Conservation (phyloP, 768 basidiomycete genomes). For the Termitomyces sp. region DNA sequence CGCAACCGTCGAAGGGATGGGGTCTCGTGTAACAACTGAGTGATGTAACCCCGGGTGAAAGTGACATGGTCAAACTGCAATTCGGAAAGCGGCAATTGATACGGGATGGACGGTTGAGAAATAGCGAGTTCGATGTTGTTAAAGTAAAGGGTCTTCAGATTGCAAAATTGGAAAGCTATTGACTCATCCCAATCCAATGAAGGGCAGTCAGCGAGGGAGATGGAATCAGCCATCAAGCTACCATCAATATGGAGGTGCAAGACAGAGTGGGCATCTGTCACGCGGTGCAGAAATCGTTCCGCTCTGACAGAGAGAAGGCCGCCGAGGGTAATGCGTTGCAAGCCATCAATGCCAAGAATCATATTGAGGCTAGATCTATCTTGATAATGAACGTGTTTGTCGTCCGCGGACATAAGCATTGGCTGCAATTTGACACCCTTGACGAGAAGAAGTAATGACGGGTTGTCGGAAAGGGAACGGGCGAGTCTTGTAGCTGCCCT, state of each 20-base stretch:
- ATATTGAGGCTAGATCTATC: conserved; percentile 33
- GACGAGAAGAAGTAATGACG: conserved; percentile 29
- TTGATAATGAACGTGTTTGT: conserved; percentile 15
- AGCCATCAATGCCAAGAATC: conserved; percentile 36
- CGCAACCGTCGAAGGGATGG: conserved; percentile 28
- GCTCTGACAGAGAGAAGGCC: conserved; percentile 41
- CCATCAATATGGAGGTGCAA: conserved; percentile 45
- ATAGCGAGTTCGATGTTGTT: conserved; percentile 40
- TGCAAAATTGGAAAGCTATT: conserved; percentile 39
- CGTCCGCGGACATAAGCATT: conserved; percentile 11
- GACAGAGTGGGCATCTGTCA: conserved; percentile 35
- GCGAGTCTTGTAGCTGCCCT: conserved; percentile 35
- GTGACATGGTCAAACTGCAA: conserved; percentile 40
- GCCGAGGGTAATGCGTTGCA: conserved; percentile 39
- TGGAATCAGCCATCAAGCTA: conserved; percentile 20
- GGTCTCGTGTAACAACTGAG: conserved; percentile 33
- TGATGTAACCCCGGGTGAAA: conserved; percentile 35
- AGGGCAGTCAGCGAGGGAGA: conserved; percentile 22
- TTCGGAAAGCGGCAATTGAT: conserved; percentile 28
- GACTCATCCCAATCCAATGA: conserved; percentile 52
- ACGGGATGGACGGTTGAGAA: conserved; percentile 26
- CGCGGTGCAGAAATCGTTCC: conserved; percentile 39
- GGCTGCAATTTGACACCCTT: conserved; percentile 38
- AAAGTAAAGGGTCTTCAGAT: conserved; percentile 36
- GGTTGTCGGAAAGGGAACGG: conserved; percentile 33